Conservation (phyloP, 176 grass and related monocot genomes). For the Aechmea fasciata region DNA sequence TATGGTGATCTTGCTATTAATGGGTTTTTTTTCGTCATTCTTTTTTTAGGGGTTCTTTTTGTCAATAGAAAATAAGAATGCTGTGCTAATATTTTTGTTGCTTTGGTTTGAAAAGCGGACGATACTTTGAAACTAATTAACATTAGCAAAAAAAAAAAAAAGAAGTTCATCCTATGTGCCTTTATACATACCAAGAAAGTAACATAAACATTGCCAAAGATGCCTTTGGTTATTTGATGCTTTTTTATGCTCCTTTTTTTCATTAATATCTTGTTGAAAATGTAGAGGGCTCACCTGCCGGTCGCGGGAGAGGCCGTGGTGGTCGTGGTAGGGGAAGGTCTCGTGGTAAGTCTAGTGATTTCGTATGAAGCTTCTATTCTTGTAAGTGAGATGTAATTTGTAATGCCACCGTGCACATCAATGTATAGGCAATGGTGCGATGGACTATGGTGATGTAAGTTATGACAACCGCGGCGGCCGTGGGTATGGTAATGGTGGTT, state of each 20-base stretch:
- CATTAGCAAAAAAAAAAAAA: no score
- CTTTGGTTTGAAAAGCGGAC: no score
- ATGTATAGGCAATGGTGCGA: slow-evolving; percentile 47
- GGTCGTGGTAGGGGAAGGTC: slow-evolving; percentile 31
- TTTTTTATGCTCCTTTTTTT: not conserved
- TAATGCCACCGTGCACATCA: slow-evolving; percentile 7
- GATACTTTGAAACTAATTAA: no score
- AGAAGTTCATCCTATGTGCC: no score
- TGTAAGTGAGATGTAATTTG: no score
- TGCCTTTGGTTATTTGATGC: not conserved
- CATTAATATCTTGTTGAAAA: slow-evolving; percentile 23
- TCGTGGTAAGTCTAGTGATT: slow-evolving; percentile 23
- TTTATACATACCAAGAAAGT: not conserved
- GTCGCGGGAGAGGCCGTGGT: slow-evolving; percentile 64
- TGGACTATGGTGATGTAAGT: slow-evolving; percentile 37
- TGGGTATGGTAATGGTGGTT: slow-evolving; percentile 39
- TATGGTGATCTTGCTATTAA: no score
- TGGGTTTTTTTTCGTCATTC: no score
- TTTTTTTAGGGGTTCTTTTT: no score
- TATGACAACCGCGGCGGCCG: slow-evolving; percentile 40
- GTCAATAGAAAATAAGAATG: no score
- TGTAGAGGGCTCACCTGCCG: slow-evolving; percentile 63
- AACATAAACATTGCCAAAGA: not conserved
- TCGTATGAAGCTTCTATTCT: no score
- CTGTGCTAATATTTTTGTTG: no score